These are phyloP conservation scores for Penicillium turbatum DNA, from an alignment of 495 filamentous ascomycete species.

Conservation along the genomic window DNA sequence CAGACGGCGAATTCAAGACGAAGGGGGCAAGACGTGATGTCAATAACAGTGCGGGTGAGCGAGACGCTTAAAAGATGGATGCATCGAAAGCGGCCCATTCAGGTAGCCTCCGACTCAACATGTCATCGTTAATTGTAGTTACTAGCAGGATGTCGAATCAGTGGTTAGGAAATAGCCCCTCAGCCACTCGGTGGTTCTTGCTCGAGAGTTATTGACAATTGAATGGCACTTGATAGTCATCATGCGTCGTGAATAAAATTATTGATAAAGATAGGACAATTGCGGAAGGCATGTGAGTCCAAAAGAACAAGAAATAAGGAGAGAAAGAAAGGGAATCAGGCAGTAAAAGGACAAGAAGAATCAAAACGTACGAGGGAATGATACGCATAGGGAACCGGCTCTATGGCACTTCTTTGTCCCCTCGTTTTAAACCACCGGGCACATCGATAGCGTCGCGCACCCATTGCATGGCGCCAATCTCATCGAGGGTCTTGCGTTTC, in stretches of 20 bases:
- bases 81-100: too few relatives aligned
- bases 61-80: too few relatives aligned
- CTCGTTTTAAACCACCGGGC: slow-evolving; percentile 62
- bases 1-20: too few relatives aligned
- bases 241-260: slow-evolving; percentile 8
- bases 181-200: too few relatives aligned
- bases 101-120: too few relatives aligned
- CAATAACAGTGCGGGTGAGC: too few relatives aligned
- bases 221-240: neutral
- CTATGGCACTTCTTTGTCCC: slow-evolving; percentile 60
- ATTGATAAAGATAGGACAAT: neutral
- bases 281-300: slow-evolving; percentile 4
- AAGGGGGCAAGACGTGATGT: too few relatives aligned
- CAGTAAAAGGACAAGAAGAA: slow-evolving; percentile 2
- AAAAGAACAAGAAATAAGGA: slow-evolving; percentile 7
- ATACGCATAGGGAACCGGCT: slow-evolving; percentile 31
- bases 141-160: too few relatives aligned
- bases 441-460: slow-evolving; percentile 68
- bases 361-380: neutral
- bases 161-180: too few relatives aligned
- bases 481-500: slow-evolving; percentile 66
- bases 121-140: too few relatives aligned
- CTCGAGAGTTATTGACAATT: too few relatives aligned
- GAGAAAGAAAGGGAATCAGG: neutral
- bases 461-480: slow-evolving; percentile 70